Percentiles rank a stretch among this genome's conserved stretches.
Evolutionary conservation across 1,139 yeast genomes (phyloP).

Genomic region (Candida pseudoviswanathii): DNA sequence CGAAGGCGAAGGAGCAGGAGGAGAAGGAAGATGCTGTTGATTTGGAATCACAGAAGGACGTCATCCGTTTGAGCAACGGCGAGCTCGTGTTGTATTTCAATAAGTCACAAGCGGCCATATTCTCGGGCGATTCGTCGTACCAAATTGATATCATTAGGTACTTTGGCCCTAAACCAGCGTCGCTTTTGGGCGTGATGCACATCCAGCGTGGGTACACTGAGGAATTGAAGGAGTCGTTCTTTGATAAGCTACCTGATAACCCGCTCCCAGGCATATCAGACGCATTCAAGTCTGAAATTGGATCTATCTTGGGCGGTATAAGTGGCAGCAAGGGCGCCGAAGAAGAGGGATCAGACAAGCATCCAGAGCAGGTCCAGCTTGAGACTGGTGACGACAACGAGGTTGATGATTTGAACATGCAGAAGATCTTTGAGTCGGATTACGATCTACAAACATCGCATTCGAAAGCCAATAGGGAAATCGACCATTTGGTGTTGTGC

Average conservation of each 20-base stretch:
- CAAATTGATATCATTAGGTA: constrained; percentile 43
- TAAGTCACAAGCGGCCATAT: constrained; percentile 36
- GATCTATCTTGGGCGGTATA: constrained; percentile 19
- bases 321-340: constrained; percentile 10
- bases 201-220: constrained; percentile 42
- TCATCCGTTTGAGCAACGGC: constrained; percentile 32
- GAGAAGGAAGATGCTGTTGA: constrained; percentile 14
- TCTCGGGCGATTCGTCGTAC: constrained; percentile 38
- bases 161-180: constrained; percentile 34
- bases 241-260: constrained; percentile 30
- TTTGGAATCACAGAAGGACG: constrained; percentile 29
- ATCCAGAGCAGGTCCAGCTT: neutral
- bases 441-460: constrained; percentile 41
- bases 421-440: constrained; percentile 54
- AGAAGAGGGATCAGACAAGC: constrained; percentile 13
- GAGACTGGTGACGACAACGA: constrained; percentile 14
- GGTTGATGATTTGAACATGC: constrained; percentile 32
- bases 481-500: constrained; percentile 82
- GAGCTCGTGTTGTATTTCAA: constrained; percentile 36
- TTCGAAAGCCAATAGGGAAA: constrained; percentile 47
- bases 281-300: constrained; percentile 33
- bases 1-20: constrained; percentile 4
- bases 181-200: constrained; percentile 37
- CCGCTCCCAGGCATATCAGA: constrained; percentile 36
- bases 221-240: constrained; percentile 29